These are phyloP conservation scores for Thoreauomyces humboldtii DNA, from an alignment of 192 early-diverging fungal species.

Conservation along the genomic window DNA sequence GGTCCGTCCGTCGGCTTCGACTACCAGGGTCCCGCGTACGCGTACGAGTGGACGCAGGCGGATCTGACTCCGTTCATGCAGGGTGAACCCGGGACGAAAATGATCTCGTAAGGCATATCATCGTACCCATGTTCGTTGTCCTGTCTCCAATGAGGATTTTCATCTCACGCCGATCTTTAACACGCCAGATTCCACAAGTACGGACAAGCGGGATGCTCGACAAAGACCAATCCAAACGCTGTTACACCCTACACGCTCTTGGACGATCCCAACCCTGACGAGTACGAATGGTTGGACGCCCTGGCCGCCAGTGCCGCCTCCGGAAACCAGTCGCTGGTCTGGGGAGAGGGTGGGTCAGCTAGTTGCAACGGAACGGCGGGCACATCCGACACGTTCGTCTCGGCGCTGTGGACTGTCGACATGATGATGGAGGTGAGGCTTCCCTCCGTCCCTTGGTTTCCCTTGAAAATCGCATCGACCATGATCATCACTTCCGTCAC, in stretches of 20 bases:
- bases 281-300: slow-evolving; percentile 16
- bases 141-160: too few species aligned
- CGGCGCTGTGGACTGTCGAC: slow-evolving; percentile 26
- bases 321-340: slow-evolving; percentile 19
- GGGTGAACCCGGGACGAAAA: slow-evolving; percentile 6
- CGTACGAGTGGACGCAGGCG: slow-evolving; percentile 17
- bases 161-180: too few species aligned
- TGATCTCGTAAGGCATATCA: slow-evolving; percentile 18
- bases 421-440: slow-evolving; percentile 17
- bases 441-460: not conserved
- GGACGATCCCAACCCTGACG: slow-evolving; percentile 5
- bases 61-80: slow-evolving; percentile 11
- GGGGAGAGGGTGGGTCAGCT: slow-evolving; percentile 25
- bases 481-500: too few species aligned
- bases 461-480: too few species aligned
- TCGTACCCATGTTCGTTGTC: too few species aligned
- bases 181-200: slow-evolving; percentile 26
- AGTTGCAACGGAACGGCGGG: slow-evolving; percentile 16
- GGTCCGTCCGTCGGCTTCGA: not conserved
- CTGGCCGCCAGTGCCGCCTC: too few species aligned
- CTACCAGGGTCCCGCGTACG: slow-evolving; percentile 25
- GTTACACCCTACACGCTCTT: slow-evolving; percentile 17
- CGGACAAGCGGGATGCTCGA: slow-evolving; percentile 20
- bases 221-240: slow-evolving; percentile 18
- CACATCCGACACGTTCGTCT: slow-evolving; percentile 10